These are phyloP conservation scores for Penicillium egyptiacum DNA, from an alignment of 495 filamentous ascomycete genomes.

Conservation along the genomic window DNA sequence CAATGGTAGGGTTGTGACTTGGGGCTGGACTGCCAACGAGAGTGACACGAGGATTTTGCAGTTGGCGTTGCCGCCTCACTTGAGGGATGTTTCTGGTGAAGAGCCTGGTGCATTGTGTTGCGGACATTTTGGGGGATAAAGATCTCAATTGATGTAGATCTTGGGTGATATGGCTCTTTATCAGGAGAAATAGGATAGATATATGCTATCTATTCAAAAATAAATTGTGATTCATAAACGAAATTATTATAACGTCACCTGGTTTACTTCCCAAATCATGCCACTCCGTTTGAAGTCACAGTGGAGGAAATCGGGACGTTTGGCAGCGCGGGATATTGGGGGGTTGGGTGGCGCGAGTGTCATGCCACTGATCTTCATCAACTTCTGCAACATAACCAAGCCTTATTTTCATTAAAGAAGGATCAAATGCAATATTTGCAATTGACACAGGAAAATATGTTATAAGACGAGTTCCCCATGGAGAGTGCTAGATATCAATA, in stretches of 20 bases:
- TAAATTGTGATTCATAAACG: background rate
- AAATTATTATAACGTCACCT: conserved; percentile 5
- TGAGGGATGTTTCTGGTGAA: conserved; percentile 21
- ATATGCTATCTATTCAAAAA: background rate
- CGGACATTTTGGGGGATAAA: background rate
- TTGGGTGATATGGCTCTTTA: background rate
- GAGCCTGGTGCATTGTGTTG: conserved; percentile 19
- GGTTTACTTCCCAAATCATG: conserved; percentile 3
- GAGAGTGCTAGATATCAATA: background rate
- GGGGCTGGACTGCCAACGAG: conserved; percentile 10
- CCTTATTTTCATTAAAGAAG: too few species aligned
- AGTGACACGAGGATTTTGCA: conserved; percentile 16
- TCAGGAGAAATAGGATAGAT: background rate
- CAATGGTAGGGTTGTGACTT: conserved; percentile 18
- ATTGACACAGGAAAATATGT: too few species aligned
- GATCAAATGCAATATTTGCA: too few species aligned
- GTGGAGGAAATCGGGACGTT: conserved; percentile 3
- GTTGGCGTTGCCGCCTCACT: conserved; percentile 8
- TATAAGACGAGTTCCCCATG: too few species aligned
- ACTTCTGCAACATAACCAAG: background rate
- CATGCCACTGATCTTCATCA: conserved; percentile 5
- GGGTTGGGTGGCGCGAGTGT: conserved; percentile 4
- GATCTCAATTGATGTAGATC: background rate
- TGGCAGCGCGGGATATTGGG: conserved; percentile 1
- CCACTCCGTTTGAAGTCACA: background rate